These are phyloP conservation scores for Chaetomiaceae sp. DNA, from an alignment of 2,329 filamentous ascomycete genomes.

Conservation along the genomic window DNA sequence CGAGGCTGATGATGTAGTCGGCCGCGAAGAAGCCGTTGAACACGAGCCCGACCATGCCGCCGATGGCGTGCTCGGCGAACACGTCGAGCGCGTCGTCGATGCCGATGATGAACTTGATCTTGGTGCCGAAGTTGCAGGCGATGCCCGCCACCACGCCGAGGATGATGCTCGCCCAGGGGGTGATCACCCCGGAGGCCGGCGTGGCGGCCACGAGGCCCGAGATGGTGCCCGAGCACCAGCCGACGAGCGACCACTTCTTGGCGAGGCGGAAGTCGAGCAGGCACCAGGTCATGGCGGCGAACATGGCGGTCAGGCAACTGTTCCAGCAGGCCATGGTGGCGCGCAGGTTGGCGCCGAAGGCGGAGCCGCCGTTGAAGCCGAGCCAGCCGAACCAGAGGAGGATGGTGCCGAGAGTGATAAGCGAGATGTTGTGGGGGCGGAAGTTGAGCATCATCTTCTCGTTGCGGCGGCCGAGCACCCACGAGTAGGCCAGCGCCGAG, in stretches of 20 bases:
- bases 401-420: conserved; percentile 91
- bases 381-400: conserved; percentile 99
- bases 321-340: conserved; percentile 98
- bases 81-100: conserved; percentile 69
- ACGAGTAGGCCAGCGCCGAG: conserved; percentile 89
- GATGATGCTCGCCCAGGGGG: conserved; percentile 60
- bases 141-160: conserved; percentile 62
- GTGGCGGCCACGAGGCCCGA: conserved; percentile 66
- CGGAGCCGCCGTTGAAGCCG: conserved; percentile 94
- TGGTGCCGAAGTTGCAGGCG: conserved; percentile 62
- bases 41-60: conserved; percentile 62
- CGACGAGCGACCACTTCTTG: conserved; percentile 82
- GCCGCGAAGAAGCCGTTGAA: conserved; percentile 70
- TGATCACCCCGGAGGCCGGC: conserved; percentile 61
- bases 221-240: conserved; percentile 66
- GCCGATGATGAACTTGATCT: conserved; percentile 55
- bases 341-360: conserved; percentile 89
- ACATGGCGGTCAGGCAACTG: conserved; percentile 87
- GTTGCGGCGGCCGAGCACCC: conserved; percentile 91
- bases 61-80: conserved; percentile 64
- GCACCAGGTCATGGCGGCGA: conserved; percentile 88
- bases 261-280: conserved; percentile 92
- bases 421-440: conserved; percentile 95
- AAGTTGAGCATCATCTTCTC: conserved; percentile 99
- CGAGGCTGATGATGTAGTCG: conserved; percentile 65